These are phyloP conservation scores for Penicillium janthinellum DNA, from an alignment of 2,329 filamentous ascomycete species.

Conservation along the genomic window DNA sequence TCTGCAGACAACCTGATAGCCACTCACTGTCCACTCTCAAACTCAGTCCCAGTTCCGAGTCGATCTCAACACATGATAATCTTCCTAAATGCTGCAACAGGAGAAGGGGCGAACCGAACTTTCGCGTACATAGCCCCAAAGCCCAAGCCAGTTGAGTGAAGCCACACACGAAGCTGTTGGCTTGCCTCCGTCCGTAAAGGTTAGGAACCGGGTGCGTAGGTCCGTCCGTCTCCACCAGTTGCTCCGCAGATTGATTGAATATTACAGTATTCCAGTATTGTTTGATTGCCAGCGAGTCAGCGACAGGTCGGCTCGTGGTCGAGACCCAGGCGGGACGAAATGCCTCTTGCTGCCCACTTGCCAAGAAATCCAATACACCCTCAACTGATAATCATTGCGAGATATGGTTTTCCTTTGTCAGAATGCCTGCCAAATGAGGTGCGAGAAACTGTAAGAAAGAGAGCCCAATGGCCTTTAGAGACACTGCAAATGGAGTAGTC, in stretches of 20 bases:
- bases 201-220: too few relatives aligned
- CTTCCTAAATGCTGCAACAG: neutral
- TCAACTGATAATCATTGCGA: slow-evolving; percentile 9
- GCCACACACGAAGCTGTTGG: neutral
- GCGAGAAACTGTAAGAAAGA: too few relatives aligned
- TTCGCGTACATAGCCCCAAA: neutral
- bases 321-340: slow-evolving; percentile 12
- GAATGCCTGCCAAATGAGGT: too few relatives aligned
- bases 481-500: neutral
- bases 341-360: slow-evolving; percentile 11
- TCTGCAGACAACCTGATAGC: neutral
- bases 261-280: neutral
- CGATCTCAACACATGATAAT: neutral
- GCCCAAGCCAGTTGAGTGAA: neutral
- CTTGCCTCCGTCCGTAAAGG: neutral
- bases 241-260: slow-evolving; percentile 19
- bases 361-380: slow-evolving; percentile 18
- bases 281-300: neutral
- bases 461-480: neutral
- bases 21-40: neutral
- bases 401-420: neutral
- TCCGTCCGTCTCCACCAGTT: slow-evolving; percentile 1
- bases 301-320: slow-evolving; percentile 14
- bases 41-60: slow-evolving; percentile 1
- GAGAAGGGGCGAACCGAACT: neutral